Evolutionary conservation across 768 basidiomycete species (phyloP), one percentile per base, ranked within the genome.

Genomic region (Xanthoconium stramineum): DNA sequence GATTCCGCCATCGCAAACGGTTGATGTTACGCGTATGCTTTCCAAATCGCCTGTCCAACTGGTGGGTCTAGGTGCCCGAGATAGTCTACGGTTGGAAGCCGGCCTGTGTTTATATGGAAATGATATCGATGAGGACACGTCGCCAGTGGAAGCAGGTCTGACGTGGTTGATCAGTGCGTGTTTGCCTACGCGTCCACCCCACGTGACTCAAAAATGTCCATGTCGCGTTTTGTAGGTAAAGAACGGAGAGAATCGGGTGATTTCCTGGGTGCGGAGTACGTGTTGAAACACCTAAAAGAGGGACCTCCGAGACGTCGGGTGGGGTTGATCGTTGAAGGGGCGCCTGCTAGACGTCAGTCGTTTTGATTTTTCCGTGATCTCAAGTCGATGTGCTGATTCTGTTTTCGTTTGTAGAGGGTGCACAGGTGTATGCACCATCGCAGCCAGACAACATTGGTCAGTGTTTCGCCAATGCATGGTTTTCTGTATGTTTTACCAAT

Each of bases 71-170:
- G 96, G 92, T 29, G 92, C 95, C 5, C 82, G 97, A 37, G 97
- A 98, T 69, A 92, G 89, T 59, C 75, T 99, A n/a, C 83, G 96
- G 24, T 77, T 98, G 40, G 97, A 98, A 73, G 96, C 96, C 0
- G 96, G 96, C 12, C 88, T 98, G 85, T 98, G 96, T 71, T 76
- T 99, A 33, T 97, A 98, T 67, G 97, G 97, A 0, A 86, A 92
- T 62, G 96, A 98, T 65, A 75, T 98, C 15, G 89, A 95, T 69
- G 95, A 98, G 72, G 76, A 76, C 43, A 91, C 88, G 3, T 84
- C 84, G 1, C 92, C 94, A 0, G 84, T 97, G 3, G 96, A 98
- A 73, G 97, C 93, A 3, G 95, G 89, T 11, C 76, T 99, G 45
- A 80, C 81, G 0, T 98, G 96, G 97, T 84, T 98, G 28, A 93